These are phyloP conservation scores for Linum usitatissimum DNA, from an alignment of 345 rosid species.

Conservation along the genomic window DNA sequence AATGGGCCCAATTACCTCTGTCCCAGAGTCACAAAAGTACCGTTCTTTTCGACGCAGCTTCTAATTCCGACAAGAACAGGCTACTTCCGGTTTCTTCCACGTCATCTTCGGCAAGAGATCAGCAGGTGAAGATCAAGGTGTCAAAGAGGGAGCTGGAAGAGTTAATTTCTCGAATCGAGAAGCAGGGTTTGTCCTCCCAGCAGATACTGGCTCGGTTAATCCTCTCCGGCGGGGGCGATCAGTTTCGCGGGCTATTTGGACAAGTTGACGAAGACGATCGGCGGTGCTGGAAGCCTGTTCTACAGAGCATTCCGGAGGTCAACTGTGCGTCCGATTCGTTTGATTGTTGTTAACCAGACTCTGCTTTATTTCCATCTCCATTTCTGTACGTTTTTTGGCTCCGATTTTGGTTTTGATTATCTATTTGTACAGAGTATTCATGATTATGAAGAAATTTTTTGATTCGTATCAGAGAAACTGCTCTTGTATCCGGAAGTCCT, in stretches of 20 bases:
- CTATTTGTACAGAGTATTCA: no score
- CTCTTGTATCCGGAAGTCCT: no score
- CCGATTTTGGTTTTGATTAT: no score
- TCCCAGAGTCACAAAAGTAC: neutral
- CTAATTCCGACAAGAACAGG: conserved; percentile 7
- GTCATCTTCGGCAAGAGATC: conserved; percentile 10
- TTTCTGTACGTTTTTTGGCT: no score
- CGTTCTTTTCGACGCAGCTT: neutral
- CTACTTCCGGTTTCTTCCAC: neutral
- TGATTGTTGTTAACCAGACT: neutral
- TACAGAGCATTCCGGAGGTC: conserved; percentile 71
- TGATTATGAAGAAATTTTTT: no score
- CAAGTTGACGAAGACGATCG: conserved; percentile 9
- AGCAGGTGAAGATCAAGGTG: conserved; percentile 53
- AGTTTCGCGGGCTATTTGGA: neutral
- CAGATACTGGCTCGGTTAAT: conserved; percentile 24
- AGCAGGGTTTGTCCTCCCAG: conserved; percentile 33
- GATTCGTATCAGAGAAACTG: no score
- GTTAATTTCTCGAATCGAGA: conserved; percentile 29
- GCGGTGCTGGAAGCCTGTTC: conserved; percentile 51
- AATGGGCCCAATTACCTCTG: conserved; percentile 19
- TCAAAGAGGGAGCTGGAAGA: conserved; percentile 56
- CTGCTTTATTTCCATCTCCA: neutral
- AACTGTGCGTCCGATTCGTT: conserved; percentile 8
- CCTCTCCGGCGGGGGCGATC: neutral